Conservation (phyloP, 805 yeast genomes). For the Soucietia sequanensis region DNA sequence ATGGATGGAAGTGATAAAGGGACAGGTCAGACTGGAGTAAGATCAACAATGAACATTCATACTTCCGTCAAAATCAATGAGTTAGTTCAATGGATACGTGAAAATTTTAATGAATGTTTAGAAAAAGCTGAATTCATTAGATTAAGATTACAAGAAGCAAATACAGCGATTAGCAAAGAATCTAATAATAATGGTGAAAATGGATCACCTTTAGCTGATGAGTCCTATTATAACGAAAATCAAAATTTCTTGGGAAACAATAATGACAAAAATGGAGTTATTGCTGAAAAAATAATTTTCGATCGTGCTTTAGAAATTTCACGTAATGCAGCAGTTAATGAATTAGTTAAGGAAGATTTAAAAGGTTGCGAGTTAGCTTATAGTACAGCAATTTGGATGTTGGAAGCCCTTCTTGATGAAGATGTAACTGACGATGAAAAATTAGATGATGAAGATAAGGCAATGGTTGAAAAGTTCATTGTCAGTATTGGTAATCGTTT, state of each 20-base stretch:
- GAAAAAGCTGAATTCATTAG: conserved; percentile 84
- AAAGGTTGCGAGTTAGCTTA: conserved; percentile 83
- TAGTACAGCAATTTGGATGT: conserved; percentile 93
- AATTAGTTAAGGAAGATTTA: conserved; percentile 70
- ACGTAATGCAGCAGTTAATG: conserved; percentile 86
- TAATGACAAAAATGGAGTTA: conserved; percentile 26
- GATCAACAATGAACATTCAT: conserved; percentile 13
- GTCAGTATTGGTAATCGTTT: conserved; percentile 80
- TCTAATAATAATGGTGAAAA: conserved; percentile 2
- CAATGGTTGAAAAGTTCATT: conserved; percentile 77
- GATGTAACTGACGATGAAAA: conserved; percentile 26
- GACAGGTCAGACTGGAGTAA: conserved; percentile 8
- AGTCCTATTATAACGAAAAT: not conserved
- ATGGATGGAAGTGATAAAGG: conserved; percentile 2
- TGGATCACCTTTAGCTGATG: not conserved
- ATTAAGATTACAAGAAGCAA: conserved; percentile 52
- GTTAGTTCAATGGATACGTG: conserved; percentile 89
- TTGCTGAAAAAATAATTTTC: conserved; percentile 83
- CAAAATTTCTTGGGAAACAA: not conserved
- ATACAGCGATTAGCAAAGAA: conserved; percentile 26
- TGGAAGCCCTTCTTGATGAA: conserved; percentile 75
- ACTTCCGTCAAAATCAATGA: conserved; percentile 50
- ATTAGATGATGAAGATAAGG: conserved; percentile 70
- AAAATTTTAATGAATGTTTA: conserved; percentile 81
- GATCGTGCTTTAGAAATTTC: conserved; percentile 94